Evolutionary conservation across 2,329 filamentous ascomycete genomes (phyloP), one percentile per base, ranked within the genome.

Genomic region (Aureobasidium vineae): DNA sequence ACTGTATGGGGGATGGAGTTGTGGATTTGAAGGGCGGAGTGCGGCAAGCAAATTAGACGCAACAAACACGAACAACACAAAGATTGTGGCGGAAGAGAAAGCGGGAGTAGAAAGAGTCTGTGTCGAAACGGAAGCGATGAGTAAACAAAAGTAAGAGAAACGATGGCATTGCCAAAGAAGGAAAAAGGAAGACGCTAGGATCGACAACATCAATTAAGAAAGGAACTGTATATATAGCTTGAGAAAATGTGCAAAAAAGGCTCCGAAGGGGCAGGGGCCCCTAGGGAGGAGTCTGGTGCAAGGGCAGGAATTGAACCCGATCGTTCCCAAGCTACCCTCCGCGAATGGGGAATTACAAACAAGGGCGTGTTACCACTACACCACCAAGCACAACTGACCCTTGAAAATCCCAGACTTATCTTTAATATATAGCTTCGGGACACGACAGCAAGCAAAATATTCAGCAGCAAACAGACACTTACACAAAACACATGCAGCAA

Each of bases 311-410:
- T 52, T 6, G 26, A 52, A 52, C 49, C 26, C 15, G 16, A 13
- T 26, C 15, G 19, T 11, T 52, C 49, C 49, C 49, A 52, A 52
- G 49, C 49, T 52, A 31, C 49, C 49, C 49, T 52, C 49, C 49
- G 49, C 7, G 8, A n/a, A 52, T 26, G 26, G 49, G 49, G 49
- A 52, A 10, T 52, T 52, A 52, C 49, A 33, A 5, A n/a, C 21
- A n/a, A 11, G 49, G 49, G 26, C 16, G 26, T 52, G 26, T n/a
- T 31, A 52, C 49, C 49, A 31, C 49, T 52, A 52, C 26, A 52
- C 49, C 15, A 52, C 49, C 49, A 10, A 52, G 15, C 49, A 28
- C 16, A 52, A 52, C 49, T 26, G 7, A 26, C 31, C 10, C 16
- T n/a, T 31, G 16, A 13, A 11, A 7, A 16, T n/a, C 49, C 49